Conservation (phyloP, 2,329 filamentous ascomycete species). For the Lachnellula cervina region DNA sequence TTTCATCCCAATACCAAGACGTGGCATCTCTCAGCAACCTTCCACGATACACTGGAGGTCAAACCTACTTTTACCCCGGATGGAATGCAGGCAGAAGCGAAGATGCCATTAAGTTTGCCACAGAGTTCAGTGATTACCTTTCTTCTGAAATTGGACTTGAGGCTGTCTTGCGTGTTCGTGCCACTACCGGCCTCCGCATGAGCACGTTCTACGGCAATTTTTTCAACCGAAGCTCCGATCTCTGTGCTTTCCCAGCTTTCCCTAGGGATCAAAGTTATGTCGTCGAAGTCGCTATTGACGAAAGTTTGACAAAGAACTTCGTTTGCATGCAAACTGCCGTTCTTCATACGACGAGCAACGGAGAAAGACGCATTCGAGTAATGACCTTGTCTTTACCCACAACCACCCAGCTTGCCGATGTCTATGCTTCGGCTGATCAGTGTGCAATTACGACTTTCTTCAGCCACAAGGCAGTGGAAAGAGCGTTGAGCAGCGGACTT, state of each 20-base stretch:
- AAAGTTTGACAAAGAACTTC: conserved; percentile 84
- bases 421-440: conserved; percentile 94
- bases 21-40: conserved; percentile 94
- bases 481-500: conserved; percentile 76
- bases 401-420: conserved; percentile 80
- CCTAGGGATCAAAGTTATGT: conserved; percentile 96
- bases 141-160: conserved; percentile 94
- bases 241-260: conserved; percentile 97
- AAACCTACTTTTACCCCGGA: conserved; percentile 95
- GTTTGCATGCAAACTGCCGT: conserved; percentile 93
- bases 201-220: conserved; percentile 99
- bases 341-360: conserved; percentile 95
- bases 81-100: conserved; percentile 94
- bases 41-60: conserved; percentile 91
- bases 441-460: conserved; percentile 90
- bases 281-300: conserved; percentile 96
- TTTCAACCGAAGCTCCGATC: conserved; percentile 95
- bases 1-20: conserved; percentile 94
- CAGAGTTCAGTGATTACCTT: conserved; percentile 95
- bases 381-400: conserved; percentile 91
- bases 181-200: conserved; percentile 91
- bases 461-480: conserved; percentile 95
- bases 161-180: conserved; percentile 90
- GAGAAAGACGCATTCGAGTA: conserved; percentile 90
- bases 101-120: conserved; percentile 96